Evolutionary conservation across 2,329 filamentous ascomycete genomes (phyloP).

Genomic region (Penicillium sp.): DNA sequence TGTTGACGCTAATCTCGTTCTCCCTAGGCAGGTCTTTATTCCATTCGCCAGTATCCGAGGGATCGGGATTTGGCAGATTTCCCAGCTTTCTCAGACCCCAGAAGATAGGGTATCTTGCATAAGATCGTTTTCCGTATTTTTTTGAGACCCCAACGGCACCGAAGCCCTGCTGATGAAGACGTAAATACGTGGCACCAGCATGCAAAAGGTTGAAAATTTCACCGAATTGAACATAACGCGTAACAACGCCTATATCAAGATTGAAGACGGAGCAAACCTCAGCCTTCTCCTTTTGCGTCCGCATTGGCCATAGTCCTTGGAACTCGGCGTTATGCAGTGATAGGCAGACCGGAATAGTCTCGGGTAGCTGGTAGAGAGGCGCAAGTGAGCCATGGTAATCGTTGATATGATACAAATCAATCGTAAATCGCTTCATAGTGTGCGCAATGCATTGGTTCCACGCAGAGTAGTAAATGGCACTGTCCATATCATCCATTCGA

Average conservation of each 20-base stretch:
- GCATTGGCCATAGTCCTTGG: slow-evolving; percentile 67
- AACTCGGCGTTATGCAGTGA: slow-evolving; percentile 70
- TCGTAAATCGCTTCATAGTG: slow-evolving; percentile 60
- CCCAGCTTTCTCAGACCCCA: slow-evolving; percentile 65
- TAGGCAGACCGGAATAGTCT: slow-evolving; percentile 60
- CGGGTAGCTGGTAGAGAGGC: slow-evolving; percentile 63
- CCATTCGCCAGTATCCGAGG: slow-evolving; percentile 63
- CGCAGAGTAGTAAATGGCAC: slow-evolving; percentile 66
- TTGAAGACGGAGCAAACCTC: slow-evolving; percentile 67
- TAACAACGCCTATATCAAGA: slow-evolving; percentile 55
- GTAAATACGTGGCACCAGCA: slow-evolving; percentile 64
- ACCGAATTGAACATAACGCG: slow-evolving; percentile 65
- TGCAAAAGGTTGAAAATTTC: slow-evolving; percentile 69
- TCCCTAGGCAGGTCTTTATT: slow-evolving; percentile 53
- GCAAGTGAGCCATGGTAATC: slow-evolving; percentile 64
- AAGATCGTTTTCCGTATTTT: slow-evolving; percentile 66
- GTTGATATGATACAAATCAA: slow-evolving; percentile 66
- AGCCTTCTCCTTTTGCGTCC: slow-evolving; percentile 58
- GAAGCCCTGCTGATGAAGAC: slow-evolving; percentile 66
- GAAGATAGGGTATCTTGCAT: slow-evolving; percentile 67
- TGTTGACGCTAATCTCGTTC: slow-evolving; percentile 53
- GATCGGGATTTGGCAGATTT: slow-evolving; percentile 64
- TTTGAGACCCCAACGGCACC: slow-evolving; percentile 67
- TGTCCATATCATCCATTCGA: slow-evolving; percentile 68
- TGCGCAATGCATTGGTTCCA: slow-evolving; percentile 70